Evolutionary conservation across 2,329 filamentous ascomycete genomes (phyloP).

Genomic region (Periglandula ipomoeae): DNA sequence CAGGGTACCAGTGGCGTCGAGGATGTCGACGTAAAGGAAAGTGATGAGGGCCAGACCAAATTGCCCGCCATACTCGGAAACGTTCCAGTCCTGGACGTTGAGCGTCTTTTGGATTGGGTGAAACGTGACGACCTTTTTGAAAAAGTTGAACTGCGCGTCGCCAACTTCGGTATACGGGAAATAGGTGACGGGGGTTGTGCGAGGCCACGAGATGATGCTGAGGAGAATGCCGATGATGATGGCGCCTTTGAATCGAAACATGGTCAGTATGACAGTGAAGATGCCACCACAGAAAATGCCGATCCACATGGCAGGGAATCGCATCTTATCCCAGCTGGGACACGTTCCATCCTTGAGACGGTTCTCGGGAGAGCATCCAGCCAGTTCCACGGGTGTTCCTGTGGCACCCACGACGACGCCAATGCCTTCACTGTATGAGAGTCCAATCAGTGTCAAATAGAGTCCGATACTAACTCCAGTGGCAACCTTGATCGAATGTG

Average conservation of each 20-base stretch:
- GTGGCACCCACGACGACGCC: slow-evolving; percentile 63
- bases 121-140: slow-evolving; percentile 80
- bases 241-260: slow-evolving; percentile 80
- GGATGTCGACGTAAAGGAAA: slow-evolving; percentile 84
- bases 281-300: slow-evolving; percentile 82
- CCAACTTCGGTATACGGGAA: slow-evolving; percentile 67
- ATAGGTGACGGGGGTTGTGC: slow-evolving; percentile 65
- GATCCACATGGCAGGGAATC: slow-evolving; percentile 75
- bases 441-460: slow-evolving; percentile 66
- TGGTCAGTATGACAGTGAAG: slow-evolving; percentile 69
- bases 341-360: slow-evolving; percentile 45
- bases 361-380: slow-evolving; percentile 51
- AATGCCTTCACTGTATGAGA: slow-evolving; percentile 76
- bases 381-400: slow-evolving; percentile 63
- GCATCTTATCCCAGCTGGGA: slow-evolving; percentile 61
- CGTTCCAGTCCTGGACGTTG: slow-evolving; percentile 64
- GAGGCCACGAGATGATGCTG: slow-evolving; percentile 82
- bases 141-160: slow-evolving; percentile 69
- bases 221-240: slow-evolving; percentile 76
- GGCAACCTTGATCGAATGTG: slow-evolving; percentile 76
- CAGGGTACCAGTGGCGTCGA: slow-evolving; percentile 77
- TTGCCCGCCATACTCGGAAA: slow-evolving; percentile 59
- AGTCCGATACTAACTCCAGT: slow-evolving; percentile 80
- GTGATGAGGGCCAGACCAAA: slow-evolving; percentile 80
- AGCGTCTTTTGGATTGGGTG: slow-evolving; percentile 64